phyloP scores from a whole-genome alignment of 2,329 filamentous ascomycete genomes.

The Gremmenia infestans region DNA sequence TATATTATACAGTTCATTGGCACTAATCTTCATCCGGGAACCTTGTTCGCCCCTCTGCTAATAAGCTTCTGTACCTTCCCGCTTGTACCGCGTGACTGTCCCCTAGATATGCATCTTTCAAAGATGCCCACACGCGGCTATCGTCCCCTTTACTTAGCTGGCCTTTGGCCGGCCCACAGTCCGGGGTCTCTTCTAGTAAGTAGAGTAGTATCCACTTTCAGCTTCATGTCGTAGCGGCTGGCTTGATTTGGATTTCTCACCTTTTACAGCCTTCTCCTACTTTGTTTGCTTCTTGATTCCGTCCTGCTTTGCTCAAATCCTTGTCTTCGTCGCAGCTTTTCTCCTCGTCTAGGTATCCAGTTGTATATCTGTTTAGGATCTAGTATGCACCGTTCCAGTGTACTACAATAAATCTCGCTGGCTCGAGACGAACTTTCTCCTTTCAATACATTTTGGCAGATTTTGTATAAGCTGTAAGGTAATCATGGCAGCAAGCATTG shows the following conservation, averaged over 20 bases:
- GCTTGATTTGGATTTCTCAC: neutral
- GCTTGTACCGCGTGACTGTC: neutral
- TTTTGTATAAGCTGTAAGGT: neutral
- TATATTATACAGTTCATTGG: neutral
- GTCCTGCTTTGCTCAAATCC: neutral
- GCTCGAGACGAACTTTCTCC: constrained; percentile 7
- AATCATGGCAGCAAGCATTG: constrained; percentile 2
- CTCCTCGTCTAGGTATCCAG: no score
- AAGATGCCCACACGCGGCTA: constrained; percentile 1
- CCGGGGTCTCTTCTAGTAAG: neutral
- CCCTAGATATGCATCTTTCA: neutral
- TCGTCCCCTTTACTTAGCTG: neutral
- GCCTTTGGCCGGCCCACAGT: constrained; percentile 2
- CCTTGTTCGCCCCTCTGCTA: no score
- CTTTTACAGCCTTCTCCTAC: neutral
- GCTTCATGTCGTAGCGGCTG: constrained; percentile 5
- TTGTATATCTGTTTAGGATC: no score
- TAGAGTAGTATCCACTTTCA: neutral
- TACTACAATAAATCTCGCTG: constrained; percentile 8
- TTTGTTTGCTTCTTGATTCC: neutral
- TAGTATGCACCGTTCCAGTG: neutral
- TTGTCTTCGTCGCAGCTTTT: no score
- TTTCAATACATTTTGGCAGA: neutral
- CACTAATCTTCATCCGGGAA: neutral
- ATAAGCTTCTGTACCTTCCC: neutral